Conservation (phyloP, 1,284 basidiomycete species). For the Cerrena zonata region DNA sequence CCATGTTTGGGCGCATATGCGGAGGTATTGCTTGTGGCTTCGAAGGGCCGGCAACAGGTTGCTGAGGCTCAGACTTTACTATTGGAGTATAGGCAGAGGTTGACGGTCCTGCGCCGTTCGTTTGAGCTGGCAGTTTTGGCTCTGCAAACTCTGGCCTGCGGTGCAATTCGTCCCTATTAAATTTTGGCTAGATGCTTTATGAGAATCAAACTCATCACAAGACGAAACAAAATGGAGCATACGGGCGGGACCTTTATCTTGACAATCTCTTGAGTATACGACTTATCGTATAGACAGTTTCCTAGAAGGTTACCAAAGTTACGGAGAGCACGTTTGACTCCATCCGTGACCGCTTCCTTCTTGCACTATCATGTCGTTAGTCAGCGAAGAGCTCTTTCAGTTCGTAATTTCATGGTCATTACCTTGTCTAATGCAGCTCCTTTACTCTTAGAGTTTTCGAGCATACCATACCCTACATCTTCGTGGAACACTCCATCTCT, state of each 20-base stretch:
- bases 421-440: conserved; percentile 90
- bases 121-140: conserved; percentile 4
- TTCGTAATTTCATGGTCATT: no score
- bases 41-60: not conserved
- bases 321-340: conserved; percentile 81
- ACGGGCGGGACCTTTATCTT: conserved; percentile 83
- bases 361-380: conserved; percentile 63
- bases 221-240: conserved; percentile 17
- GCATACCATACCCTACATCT: conserved; percentile 84
- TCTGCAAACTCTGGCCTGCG: conserved; percentile 73
- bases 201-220: not conserved
- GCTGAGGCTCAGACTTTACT: conserved; percentile 5
- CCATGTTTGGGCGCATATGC: conserved; percentile 16
- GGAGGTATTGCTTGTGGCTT: conserved; percentile 17
- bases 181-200: conserved; percentile 48
- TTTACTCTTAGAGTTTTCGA: conserved; percentile 83
- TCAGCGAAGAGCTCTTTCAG: not conserved
- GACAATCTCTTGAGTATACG: conserved; percentile 76
- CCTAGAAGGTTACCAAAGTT: conserved; percentile 93
- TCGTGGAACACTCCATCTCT: conserved; percentile 89
- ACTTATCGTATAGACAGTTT: conserved; percentile 93
- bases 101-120: conserved; percentile 3
- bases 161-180: conserved; percentile 69
- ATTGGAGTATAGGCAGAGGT: not conserved
- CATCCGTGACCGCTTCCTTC: conserved; percentile 97